phyloP scores from a whole-genome alignment of 2,329 filamentous ascomycete genomes.

The Penicillium sp. region DNA sequence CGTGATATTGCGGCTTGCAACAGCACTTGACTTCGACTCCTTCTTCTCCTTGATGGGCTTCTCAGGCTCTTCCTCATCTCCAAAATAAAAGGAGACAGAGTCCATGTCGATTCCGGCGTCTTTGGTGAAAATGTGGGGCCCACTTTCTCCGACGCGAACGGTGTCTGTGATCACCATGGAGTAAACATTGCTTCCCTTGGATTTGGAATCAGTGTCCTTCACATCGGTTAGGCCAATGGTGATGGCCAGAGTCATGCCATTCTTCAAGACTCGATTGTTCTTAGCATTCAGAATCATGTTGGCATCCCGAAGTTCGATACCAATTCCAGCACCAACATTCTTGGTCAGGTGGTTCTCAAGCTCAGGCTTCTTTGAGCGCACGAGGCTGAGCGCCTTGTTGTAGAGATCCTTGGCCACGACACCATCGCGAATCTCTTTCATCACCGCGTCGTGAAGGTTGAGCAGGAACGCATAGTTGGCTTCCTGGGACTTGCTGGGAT shows the following conservation, averaged over 20 bases:
- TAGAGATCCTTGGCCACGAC: conserved; percentile 88
- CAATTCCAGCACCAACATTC: conserved; percentile 88
- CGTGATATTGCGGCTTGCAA: conserved; percentile 93
- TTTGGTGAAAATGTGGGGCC: conserved; percentile 83
- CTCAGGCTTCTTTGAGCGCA: conserved; percentile 91
- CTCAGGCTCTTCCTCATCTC: conserved; percentile 83
- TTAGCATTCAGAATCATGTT: conserved; percentile 86
- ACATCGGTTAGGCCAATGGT: conserved; percentile 89
- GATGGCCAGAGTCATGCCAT: conserved; percentile 95
- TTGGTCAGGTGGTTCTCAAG: conserved; percentile 94
- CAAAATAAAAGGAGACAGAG: conserved; percentile 97
- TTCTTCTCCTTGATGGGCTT: conserved; percentile 83
- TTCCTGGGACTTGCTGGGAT: conserved; percentile 95
- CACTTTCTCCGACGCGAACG: conserved; percentile 73
- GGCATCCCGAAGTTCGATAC: conserved; percentile 84
- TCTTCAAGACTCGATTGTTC: conserved; percentile 79
- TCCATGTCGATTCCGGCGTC: conserved; percentile 90
- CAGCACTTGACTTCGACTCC: conserved; percentile 77
- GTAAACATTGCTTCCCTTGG: conserved; percentile 86
- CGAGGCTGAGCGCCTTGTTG: conserved; percentile 75
- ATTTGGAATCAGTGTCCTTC: conserved; percentile 80
- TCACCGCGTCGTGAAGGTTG: conserved; percentile 81
- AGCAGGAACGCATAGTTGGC: conserved; percentile 88
- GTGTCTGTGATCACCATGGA: conserved; percentile 92
- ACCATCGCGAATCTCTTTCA: conserved; percentile 89